These are phyloP conservation scores for Yamadazyma trypodendri DNA, from an alignment of 1,139 yeast genomes.

Conservation along the genomic window DNA sequence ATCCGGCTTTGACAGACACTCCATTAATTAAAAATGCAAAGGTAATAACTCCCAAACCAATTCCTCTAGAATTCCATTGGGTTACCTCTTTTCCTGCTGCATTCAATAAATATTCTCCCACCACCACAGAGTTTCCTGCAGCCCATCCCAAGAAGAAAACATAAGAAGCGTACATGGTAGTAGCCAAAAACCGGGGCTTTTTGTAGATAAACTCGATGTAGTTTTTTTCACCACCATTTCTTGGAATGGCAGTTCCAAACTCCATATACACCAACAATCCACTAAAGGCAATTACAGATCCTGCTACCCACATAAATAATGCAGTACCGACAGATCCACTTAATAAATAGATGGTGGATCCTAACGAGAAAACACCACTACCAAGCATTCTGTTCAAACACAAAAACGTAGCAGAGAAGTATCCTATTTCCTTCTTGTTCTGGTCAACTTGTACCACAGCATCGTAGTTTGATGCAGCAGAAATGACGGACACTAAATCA, in stretches of 20 bases:
- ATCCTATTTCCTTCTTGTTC: slow-evolving; percentile 60
- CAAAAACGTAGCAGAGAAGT: slow-evolving; percentile 64
- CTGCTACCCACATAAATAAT: slow-evolving; percentile 73
- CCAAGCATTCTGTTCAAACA: slow-evolving; percentile 83
- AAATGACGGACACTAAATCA: slow-evolving; percentile 18
- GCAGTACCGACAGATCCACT: slow-evolving; percentile 78
- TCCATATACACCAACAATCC: slow-evolving; percentile 81
- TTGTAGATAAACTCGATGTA: slow-evolving; percentile 72
- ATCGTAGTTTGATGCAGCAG: slow-evolving; percentile 19
- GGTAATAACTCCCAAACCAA: slow-evolving; percentile 72
- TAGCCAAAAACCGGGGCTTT: slow-evolving; percentile 66
- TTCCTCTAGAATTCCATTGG: slow-evolving; percentile 74
- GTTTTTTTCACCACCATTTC: slow-evolving; percentile 87
- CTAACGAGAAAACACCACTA: slow-evolving; percentile 84
- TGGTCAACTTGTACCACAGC: slow-evolving; percentile 48
- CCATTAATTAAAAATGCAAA: slow-evolving; percentile 70
- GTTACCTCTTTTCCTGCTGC: slow-evolving; percentile 71
- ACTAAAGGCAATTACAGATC: slow-evolving; percentile 68
- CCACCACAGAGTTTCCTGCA: slow-evolving; percentile 63
- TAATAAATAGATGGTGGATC: slow-evolving; percentile 68
- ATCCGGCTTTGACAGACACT: slow-evolving; percentile 61
- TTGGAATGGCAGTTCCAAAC: slow-evolving; percentile 79
- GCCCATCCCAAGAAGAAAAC: slow-evolving; percentile 84
- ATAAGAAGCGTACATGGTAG: slow-evolving; percentile 75
- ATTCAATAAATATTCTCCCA: slow-evolving; percentile 52